Evolutionary conservation across 2,329 filamentous ascomycete species (phyloP).

Genomic region (Conoideocrella luteorostrata): DNA sequence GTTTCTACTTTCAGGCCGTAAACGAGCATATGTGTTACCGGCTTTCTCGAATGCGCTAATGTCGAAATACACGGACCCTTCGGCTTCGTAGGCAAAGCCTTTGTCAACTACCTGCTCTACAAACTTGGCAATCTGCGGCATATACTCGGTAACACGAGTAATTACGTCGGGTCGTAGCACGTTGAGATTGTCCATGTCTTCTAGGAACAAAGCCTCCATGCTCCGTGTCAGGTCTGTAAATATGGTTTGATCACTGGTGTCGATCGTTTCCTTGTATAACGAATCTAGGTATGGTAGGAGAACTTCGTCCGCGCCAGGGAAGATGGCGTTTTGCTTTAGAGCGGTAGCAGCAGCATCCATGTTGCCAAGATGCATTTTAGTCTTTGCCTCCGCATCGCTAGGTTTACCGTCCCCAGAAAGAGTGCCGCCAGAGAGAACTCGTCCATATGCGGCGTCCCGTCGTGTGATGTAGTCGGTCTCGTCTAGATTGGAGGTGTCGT

Average conservation of each 20-base stretch:
- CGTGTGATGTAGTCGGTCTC: slow-evolving; percentile 42
- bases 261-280: slow-evolving; percentile 54
- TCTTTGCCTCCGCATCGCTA: slow-evolving; percentile 75
- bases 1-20: slow-evolving; percentile 79
- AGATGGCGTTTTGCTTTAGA: slow-evolving; percentile 42
- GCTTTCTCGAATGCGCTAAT: slow-evolving; percentile 78
- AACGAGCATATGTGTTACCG: slow-evolving; percentile 77
- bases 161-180: slow-evolving; percentile 75
- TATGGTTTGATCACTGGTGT: slow-evolving; percentile 60
- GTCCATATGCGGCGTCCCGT: slow-evolving; percentile 47
- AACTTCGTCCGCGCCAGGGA: slow-evolving; percentile 56
- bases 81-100: slow-evolving; percentile 73
- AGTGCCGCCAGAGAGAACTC: slow-evolving; percentile 48
- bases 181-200: slow-evolving; percentile 82
- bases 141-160: slow-evolving; percentile 88
- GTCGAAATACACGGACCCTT: slow-evolving; percentile 92
- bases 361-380: slow-evolving; percentile 80
- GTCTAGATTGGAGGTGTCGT: slow-evolving; percentile 36
- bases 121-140: slow-evolving; percentile 78
- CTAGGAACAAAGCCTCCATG: slow-evolving; percentile 82
- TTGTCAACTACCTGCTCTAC: slow-evolving; percentile 78
- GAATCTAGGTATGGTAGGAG: slow-evolving; percentile 78
- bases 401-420: slow-evolving; percentile 52
- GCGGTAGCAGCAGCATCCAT: slow-evolving; percentile 45
- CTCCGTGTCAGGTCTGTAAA: slow-evolving; percentile 81